phyloP scores from a whole-genome alignment of 768 basidiomycete genomes.

The Udeniomyces megalosporus region DNA sequence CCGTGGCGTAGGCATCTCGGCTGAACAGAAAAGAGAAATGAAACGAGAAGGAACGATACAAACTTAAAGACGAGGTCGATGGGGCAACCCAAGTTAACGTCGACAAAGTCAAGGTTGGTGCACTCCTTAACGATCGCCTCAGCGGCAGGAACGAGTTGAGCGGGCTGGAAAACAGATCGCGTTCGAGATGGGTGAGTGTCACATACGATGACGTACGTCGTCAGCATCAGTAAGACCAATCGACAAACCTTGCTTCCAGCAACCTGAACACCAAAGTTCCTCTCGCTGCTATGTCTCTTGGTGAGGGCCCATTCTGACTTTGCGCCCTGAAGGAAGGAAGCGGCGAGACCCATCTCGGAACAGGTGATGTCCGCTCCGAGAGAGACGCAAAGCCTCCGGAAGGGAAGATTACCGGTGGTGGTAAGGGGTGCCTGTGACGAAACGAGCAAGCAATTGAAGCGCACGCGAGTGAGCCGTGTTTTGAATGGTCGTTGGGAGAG shows the following conservation, averaged over 20 bases:
- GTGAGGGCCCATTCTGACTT: conserved; percentile 73
- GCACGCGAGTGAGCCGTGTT: no score
- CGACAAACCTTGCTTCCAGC: conserved; percentile 53
- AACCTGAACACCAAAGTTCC: conserved; percentile 76
- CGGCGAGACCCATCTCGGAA: conserved; percentile 72
- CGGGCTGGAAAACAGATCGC: conserved; percentile 34
- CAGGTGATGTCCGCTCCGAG: conserved; percentile 90
- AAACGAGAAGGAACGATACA: no score
- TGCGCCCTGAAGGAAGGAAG: conserved; percentile 71
- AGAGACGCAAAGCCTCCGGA: conserved; percentile 70
- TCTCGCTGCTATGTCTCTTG: conserved; percentile 57
- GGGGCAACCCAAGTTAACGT: conserved; percentile 63
- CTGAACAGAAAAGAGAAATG: no score
- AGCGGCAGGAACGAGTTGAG: conserved; percentile 54
- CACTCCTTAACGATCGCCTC: conserved; percentile 63
- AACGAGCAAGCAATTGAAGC: no score
- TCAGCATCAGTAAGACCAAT: no score
- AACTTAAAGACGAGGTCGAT: conserved; percentile 43
- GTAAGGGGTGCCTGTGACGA: conserved; percentile 13
- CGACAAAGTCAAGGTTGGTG: conserved; percentile 66
- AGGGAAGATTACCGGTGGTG: conserved; percentile 45
- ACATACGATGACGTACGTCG: no score
- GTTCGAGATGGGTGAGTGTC: no score
- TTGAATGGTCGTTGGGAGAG: no score
- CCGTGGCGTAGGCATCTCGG: background rate